These are phyloP conservation scores for Geotrichum carabidarum DNA, from an alignment of 1,139 yeast genomes.

Conservation along the genomic window DNA sequence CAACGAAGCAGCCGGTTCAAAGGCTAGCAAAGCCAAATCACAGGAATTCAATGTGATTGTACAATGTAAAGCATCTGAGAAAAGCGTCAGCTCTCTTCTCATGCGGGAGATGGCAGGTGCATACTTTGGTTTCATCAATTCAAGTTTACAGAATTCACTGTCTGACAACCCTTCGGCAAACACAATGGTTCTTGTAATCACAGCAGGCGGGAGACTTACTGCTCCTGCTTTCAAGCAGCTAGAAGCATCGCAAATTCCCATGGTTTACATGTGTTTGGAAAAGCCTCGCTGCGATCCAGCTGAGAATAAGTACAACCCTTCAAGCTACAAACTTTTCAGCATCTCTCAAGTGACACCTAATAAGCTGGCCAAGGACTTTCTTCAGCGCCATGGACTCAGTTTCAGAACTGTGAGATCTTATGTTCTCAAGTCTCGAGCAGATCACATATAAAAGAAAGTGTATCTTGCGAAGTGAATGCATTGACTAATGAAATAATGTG, in stretches of 20 bases:
- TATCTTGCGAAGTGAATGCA: background rate
- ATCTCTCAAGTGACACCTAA: slow-evolving; percentile 13
- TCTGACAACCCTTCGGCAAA: background rate
- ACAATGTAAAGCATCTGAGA: slow-evolving; percentile 16
- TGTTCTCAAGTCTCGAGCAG: slow-evolving; percentile 1
- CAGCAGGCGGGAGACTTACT: slow-evolving; percentile 15
- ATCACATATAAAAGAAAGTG: no score
- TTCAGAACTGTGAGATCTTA: slow-evolving; percentile 13
- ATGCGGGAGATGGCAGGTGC: slow-evolving; percentile 20
- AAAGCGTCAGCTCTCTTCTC: slow-evolving; percentile 13
- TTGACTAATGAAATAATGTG: background rate
- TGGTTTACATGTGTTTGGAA: slow-evolving; percentile 16
- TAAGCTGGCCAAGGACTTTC: slow-evolving; percentile 8
- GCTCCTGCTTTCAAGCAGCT: slow-evolving; percentile 11
- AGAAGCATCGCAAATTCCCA: slow-evolving; percentile 14
- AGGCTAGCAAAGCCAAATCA: background rate
- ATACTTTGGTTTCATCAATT: slow-evolving; percentile 11
- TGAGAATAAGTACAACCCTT: background rate
- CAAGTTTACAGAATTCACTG: background rate
- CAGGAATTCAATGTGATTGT: slow-evolving; percentile 12
- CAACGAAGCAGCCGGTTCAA: background rate
- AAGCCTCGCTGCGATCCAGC: slow-evolving; percentile 6
- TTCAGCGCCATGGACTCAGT: slow-evolving; percentile 8
- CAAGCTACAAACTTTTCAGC: slow-evolving; percentile 4
- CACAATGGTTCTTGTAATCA: slow-evolving; percentile 12